These are phyloP conservation scores for Stachybotrys elegans DNA, from an alignment of 2,329 filamentous ascomycete species.

Conservation along the genomic window DNA sequence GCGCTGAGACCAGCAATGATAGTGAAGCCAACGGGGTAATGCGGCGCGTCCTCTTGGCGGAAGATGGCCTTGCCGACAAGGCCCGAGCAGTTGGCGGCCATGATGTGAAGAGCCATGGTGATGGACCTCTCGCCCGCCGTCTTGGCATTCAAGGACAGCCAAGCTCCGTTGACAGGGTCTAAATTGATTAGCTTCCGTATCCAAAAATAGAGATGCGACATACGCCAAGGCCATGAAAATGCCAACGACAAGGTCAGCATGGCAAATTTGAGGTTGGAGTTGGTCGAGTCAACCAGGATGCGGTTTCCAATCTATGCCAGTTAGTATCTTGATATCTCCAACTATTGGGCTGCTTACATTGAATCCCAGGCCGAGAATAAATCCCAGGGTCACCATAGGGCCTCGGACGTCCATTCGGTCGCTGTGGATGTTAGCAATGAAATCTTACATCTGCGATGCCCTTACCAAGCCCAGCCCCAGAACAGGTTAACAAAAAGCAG, in stretches of 20 bases:
- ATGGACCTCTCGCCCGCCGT: slow-evolving; percentile 18
- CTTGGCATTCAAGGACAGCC: slow-evolving; percentile 20
- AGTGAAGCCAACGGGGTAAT: slow-evolving; percentile 16
- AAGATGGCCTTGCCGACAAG: slow-evolving; percentile 20
- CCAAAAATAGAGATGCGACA: slow-evolving; percentile 6
- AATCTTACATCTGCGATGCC: not conserved
- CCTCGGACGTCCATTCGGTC: slow-evolving; percentile 12
- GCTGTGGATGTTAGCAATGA: slow-evolving; percentile 4
- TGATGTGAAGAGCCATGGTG: slow-evolving; percentile 21
- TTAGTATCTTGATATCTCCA: no score
- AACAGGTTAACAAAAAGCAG: slow-evolving; percentile 23
- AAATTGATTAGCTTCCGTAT: not conserved
- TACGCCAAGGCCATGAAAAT: slow-evolving; percentile 24
- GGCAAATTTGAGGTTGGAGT: slow-evolving; percentile 19
- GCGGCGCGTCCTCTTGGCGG: slow-evolving; percentile 17
- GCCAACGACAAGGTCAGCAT: slow-evolving; percentile 20
- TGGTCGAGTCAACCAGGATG: slow-evolving; percentile 16
- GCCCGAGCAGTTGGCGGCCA: slow-evolving; percentile 21
- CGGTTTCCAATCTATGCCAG: slow-evolving; percentile 20
- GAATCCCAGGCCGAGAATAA: slow-evolving; percentile 9
- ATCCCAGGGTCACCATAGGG: slow-evolving; percentile 12
- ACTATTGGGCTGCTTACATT: no score
- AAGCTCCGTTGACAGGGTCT: slow-evolving; percentile 18
- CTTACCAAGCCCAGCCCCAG: slow-evolving; percentile 18
- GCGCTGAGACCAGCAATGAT: slow-evolving; percentile 13